phyloP scores from a whole-genome alignment of 2,329 filamentous ascomycete genomes.

The Pseudogymnoascus sp. region DNA sequence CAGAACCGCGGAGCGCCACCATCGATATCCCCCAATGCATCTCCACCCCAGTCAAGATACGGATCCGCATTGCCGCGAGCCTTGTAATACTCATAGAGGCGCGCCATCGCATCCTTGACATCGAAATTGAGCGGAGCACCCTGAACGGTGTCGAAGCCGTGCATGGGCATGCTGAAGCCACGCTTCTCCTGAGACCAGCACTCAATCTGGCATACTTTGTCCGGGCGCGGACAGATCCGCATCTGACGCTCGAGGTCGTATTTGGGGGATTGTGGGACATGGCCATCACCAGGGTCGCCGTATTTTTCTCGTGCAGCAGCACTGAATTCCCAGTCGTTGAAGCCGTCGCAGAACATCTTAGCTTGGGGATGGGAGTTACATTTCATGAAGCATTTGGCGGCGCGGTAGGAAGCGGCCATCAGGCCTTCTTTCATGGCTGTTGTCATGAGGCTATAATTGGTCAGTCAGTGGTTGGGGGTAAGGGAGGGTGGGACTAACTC shows the following conservation, averaged over 20 bases:
- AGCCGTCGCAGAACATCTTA: neutral
- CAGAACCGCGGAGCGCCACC: neutral
- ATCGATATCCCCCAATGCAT: neutral
- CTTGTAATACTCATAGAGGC: slow-evolving; percentile 2
- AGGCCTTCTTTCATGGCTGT: slow-evolving; percentile 6
- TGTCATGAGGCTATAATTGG: neutral
- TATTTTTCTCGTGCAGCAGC: neutral
- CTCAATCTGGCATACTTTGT: slow-evolving; percentile 10
- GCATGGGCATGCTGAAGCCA: slow-evolving; percentile 8
- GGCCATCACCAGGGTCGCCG: neutral
- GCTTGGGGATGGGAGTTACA: slow-evolving; percentile 7
- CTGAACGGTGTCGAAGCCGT: neutral
- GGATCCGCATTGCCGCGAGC: neutral
- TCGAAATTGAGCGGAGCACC: neutral
- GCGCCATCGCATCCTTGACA: neutral
- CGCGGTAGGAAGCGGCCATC: slow-evolving; percentile 1
- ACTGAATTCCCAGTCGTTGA: slow-evolving; percentile 7
- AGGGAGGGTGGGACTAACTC: neutral
- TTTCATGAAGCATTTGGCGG: slow-evolving; percentile 6
- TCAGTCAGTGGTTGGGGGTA: neutral
- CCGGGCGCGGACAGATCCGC: neutral
- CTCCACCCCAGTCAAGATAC: neutral
- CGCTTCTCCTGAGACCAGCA: slow-evolving; percentile 8
- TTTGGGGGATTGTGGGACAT: neutral
- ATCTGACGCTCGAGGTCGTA: neutral